These are phyloP conservation scores for Botrytis medusae DNA, from an alignment of 2,329 filamentous ascomycete species.

Conservation along the genomic window DNA sequence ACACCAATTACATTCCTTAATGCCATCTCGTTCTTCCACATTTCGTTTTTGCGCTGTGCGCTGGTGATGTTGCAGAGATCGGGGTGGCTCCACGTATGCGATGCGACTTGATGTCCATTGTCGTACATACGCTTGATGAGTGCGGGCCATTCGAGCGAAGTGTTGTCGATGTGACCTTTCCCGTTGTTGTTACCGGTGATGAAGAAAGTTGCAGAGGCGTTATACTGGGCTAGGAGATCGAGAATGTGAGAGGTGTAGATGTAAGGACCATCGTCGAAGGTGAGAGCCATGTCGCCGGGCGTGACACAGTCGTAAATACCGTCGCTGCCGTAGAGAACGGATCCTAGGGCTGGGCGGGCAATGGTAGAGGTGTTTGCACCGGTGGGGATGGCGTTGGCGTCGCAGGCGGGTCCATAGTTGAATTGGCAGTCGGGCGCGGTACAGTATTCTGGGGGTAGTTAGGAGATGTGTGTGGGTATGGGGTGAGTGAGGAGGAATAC, in stretches of 20 bases:
- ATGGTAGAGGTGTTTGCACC: constrained; percentile 55
- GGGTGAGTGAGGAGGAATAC: not conserved
- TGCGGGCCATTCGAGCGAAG: constrained; percentile 45
- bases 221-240: constrained; percentile 58
- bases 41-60: constrained; percentile 47
- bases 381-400: constrained; percentile 54
- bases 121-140: constrained; percentile 32
- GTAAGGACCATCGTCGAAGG: constrained; percentile 67
- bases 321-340: constrained; percentile 54
- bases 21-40: constrained; percentile 55
- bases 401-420: constrained; percentile 45
- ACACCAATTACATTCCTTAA: constrained; percentile 54
- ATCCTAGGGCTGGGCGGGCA: constrained; percentile 50
- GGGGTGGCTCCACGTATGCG: constrained; percentile 55
- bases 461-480: not conserved
- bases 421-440: constrained; percentile 28
- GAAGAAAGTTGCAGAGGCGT: constrained; percentile 63
- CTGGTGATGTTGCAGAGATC: constrained; percentile 47
- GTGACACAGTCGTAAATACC: constrained; percentile 57
- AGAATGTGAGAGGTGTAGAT: constrained; percentile 61
- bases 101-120: constrained; percentile 60
- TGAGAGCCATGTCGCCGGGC: constrained; percentile 62
- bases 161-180: constrained; percentile 56
- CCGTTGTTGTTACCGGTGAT: constrained; percentile 46
- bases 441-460: constrained; percentile 25